Base-by-base conservation (phyloP, 73 alveolate species). In the Durusdinium trenchii region DNA sequence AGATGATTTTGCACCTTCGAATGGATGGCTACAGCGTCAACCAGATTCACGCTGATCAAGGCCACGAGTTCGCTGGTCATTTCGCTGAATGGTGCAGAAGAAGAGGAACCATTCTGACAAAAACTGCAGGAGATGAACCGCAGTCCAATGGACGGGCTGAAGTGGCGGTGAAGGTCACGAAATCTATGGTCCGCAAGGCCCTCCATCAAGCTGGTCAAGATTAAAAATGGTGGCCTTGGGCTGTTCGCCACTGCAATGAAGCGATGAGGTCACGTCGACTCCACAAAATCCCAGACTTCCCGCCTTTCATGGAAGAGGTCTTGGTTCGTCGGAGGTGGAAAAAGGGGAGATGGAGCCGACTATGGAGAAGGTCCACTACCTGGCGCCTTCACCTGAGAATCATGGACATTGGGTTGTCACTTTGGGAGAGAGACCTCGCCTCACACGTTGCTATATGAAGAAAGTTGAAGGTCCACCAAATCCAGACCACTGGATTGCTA, bases 101-200 rank as follows among this genome's bases (percentile, higher is more conserved):
- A 0, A 12, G 90, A 6, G 90, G 90, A 0, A 48, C 48, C 48
- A 10, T 23, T 0, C 4, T 79, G 30, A 4, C 61, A 5, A 12
- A 32, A 40, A 79, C 90, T 9, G 48, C 90, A 23, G 90, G 90
- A 47, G 90, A 79, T 48, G 90, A 79, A 3, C 90, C 90, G 2
- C 18, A 40, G 32, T 18, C 48, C 6, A 79, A 79, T 32, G 90
- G 90, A 6, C 42, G 90, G 16, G 90, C 90, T 0, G 90, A 79
- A 32, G 61, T 5, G 16, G 18, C 71, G 0, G 67, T 79, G 28
- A 46, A 79, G n/a, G 46, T 30, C 28, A 18, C 48, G 35, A 79
- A 46, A 32, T 0, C 48, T 0, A 62, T 47, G 47, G 32, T 79
- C 0, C 90, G 90, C 9, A 28, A 47, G 32, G 32, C 90, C 0